Evolutionary conservation across 2,329 filamentous ascomycete species (phyloP).

Genomic region (Pyrenophora teres): DNA sequence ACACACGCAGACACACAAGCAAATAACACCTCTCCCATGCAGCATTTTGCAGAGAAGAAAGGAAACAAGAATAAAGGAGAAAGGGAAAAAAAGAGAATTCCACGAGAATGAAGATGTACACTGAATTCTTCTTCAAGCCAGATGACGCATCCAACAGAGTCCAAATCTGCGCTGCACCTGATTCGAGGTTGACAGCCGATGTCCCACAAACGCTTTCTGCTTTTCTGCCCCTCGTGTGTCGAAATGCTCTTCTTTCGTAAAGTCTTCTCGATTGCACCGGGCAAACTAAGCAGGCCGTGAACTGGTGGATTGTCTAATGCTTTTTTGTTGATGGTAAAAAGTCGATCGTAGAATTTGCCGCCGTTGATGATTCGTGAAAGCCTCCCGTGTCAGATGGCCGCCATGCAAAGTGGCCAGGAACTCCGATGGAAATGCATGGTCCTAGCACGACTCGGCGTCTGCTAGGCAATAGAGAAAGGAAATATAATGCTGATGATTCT

Average conservation of each 20-base stretch:
- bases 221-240: slow-evolving; percentile 5
- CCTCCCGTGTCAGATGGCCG: slow-evolving; percentile 12
- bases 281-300: slow-evolving; percentile 28
- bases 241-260: too few relatives aligned
- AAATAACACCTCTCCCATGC: slow-evolving; percentile 3
- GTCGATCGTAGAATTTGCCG: slow-evolving; percentile 26
- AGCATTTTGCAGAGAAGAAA: background rate
- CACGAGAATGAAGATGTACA: slow-evolving; percentile 21
- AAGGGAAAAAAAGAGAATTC: too few relatives aligned
- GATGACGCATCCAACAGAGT: slow-evolving; percentile 16
- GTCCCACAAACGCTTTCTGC: slow-evolving; percentile 16
- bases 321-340: slow-evolving; percentile 31
- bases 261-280: too few relatives aligned
- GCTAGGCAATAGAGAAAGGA: slow-evolving; percentile 19
- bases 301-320: slow-evolving; percentile 42
- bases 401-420: slow-evolving; percentile 23
- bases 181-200: slow-evolving; percentile 21
- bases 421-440: slow-evolving; percentile 39
- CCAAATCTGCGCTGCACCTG: slow-evolving; percentile 30
- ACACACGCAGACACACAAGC: too few relatives aligned
- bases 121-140: slow-evolving; percentile 14
- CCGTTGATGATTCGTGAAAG: slow-evolving; percentile 27
- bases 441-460: slow-evolving; percentile 17
- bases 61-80: background rate
- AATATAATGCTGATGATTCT: slow-evolving; percentile 17